These are phyloP conservation scores for Coemansia sp. DNA, from an alignment of 192 early-diverging fungal species.

Conservation along the genomic window DNA sequence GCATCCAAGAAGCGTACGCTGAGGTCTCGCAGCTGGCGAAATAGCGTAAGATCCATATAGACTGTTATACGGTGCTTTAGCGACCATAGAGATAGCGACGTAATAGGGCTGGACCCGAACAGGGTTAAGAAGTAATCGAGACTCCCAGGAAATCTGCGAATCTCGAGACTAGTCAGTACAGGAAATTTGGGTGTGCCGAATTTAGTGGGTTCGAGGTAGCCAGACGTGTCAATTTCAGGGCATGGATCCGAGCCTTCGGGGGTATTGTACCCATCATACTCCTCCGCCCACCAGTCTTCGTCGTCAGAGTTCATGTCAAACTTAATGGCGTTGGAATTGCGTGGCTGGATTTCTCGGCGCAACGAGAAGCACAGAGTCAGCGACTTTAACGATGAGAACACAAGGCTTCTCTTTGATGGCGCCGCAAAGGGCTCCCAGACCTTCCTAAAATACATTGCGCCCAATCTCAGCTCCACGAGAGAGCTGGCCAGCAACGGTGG, in stretches of 20 bases:
- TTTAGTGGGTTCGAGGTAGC: neutral
- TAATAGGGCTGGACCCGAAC: slow-evolving; percentile 14
- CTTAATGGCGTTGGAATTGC: neutral
- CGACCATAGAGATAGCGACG: slow-evolving; percentile 12
- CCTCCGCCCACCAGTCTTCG: neutral
- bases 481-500: neutral
- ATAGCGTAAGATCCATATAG: neutral
- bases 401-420: neutral
- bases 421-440: slow-evolving; percentile 14
- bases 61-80: slow-evolving; percentile 12
- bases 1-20: slow-evolving; percentile 11
- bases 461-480: slow-evolving; percentile 17
- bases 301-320: neutral
- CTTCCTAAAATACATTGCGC: neutral
- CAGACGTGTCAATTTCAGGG: neutral
- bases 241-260: neutral
- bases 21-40: slow-evolving; percentile 8
- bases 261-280: neutral
- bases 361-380: slow-evolving; percentile 10
- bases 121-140: slow-evolving; percentile 2
- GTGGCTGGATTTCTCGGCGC: neutral
- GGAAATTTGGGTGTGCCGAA: slow-evolving; percentile 19
- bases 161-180: slow-evolving; percentile 6
- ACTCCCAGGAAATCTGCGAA: slow-evolving; percentile 17
- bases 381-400: slow-evolving; percentile 12